phyloP scores from a whole-genome alignment of 1,284 basidiomycete species.

The Sanguinoderma infundibulare region DNA sequence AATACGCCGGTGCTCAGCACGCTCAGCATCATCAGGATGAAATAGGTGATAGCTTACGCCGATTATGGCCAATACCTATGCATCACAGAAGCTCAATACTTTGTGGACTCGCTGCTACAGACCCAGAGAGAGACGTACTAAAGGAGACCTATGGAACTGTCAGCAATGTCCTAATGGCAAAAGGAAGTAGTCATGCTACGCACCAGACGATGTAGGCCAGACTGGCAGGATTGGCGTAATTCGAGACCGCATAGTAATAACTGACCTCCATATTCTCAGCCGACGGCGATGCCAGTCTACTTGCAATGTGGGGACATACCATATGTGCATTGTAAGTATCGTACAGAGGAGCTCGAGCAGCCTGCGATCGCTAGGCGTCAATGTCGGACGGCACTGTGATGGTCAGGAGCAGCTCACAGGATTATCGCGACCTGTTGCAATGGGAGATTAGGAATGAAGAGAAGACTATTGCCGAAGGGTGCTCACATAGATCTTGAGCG shows the following conservation, averaged over 20 bases:
- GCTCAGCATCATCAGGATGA: not conserved
- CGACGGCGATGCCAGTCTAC: not conserved
- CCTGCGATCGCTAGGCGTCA: not conserved
- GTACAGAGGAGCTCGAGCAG: not conserved
- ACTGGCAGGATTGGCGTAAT: not conserved
- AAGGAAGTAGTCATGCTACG: not conserved
- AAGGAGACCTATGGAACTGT: not conserved
- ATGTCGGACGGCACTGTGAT: too few relatives aligned
- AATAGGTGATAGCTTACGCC: not conserved
- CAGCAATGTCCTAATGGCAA: not conserved
- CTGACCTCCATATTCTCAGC: not conserved
- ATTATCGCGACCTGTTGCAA: not conserved
- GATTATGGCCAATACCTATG: not conserved
- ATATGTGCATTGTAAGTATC: not conserved
- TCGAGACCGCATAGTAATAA: constrained; percentile 3
- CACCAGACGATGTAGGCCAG: not conserved
- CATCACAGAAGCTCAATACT: too few relatives aligned
- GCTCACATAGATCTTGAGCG: constrained; percentile 7
- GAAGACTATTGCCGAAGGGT: not conserved
- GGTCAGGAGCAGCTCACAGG: not conserved
- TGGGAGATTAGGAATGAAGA: not conserved
- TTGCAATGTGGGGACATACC: not conserved
- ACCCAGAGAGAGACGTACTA: too few relatives aligned
- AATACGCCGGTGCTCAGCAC: not conserved
- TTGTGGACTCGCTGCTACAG: too few relatives aligned